Conservation (phyloP, 257 asterid genomes). For the Mitragyna speciosa region DNA sequence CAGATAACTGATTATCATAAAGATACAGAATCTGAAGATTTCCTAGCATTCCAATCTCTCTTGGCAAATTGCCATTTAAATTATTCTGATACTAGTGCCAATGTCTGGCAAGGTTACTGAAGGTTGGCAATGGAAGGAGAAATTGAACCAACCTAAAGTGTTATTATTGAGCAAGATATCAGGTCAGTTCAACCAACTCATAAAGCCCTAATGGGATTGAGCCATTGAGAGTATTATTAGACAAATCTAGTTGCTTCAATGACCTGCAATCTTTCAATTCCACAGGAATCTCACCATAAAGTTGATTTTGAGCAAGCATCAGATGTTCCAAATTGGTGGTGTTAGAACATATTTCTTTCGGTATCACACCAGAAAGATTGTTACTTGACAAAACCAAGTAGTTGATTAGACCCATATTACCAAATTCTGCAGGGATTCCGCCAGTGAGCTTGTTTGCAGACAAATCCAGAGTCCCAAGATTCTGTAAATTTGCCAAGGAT, state of each 20-base stretch:
- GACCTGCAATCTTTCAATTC: constrained; percentile 52
- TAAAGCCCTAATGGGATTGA: constrained; percentile 66
- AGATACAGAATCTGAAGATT: constrained; percentile 62
- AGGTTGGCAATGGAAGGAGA: constrained; percentile 60
- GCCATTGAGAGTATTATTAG: constrained; percentile 72
- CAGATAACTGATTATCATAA: constrained; percentile 74
- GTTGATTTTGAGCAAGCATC: constrained; percentile 55
- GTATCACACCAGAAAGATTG: constrained; percentile 63
- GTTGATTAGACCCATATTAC: constrained; percentile 44
- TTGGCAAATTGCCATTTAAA: constrained; percentile 55
- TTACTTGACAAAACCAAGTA: constrained; percentile 67
- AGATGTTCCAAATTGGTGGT: constrained; percentile 58
- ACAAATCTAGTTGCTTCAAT: constrained; percentile 72
- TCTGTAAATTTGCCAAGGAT: constrained; percentile 40
- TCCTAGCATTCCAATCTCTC: constrained; percentile 73
- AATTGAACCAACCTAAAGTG: constrained; percentile 59
- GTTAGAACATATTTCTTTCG: constrained; percentile 54
- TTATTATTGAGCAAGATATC: constrained; percentile 81
- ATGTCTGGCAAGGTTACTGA: constrained; percentile 65
- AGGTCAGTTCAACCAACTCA: constrained; percentile 52
- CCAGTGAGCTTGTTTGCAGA: constrained; percentile 69
- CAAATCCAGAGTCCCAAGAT: constrained; percentile 58
- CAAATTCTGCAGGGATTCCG: constrained; percentile 62
- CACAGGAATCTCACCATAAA: constrained; percentile 62
- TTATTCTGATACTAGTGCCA: constrained; percentile 67